Evolutionary conservation across 768 basidiomycete genomes (phyloP).

Genomic region (Mycena amicta): DNA sequence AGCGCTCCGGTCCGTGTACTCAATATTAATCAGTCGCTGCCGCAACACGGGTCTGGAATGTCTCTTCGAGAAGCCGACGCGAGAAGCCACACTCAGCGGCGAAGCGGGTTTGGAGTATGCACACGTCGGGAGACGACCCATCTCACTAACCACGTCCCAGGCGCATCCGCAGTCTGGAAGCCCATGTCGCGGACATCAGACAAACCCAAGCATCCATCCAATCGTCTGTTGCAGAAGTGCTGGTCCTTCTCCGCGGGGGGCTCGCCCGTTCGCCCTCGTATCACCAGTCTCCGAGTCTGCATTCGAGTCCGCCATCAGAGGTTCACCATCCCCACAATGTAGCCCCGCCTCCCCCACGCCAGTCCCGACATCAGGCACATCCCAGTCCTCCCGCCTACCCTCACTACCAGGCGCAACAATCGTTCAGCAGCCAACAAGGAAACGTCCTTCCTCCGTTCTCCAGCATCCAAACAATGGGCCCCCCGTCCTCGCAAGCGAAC

Average conservation of each 20-base stretch:
- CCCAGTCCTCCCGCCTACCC: slow-evolving; percentile 42
- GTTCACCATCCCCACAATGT: slow-evolving; percentile 43
- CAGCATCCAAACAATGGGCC: slow-evolving; percentile 61
- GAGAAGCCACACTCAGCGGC: slow-evolving; percentile 83
- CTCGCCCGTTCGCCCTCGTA: slow-evolving; percentile 70
- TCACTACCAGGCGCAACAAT: slow-evolving; percentile 41
- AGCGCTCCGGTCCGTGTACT: not conserved
- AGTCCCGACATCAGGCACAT: slow-evolving; percentile 39
- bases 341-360: slow-evolving; percentile 35
- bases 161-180: slow-evolving; percentile 87
- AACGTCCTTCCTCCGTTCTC: slow-evolving; percentile 74
- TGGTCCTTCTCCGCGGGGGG: slow-evolving; percentile 70
- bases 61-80: slow-evolving; percentile 91
- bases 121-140: slow-evolving; percentile 3
- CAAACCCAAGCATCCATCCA: slow-evolving; percentile 75
- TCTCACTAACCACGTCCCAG: slow-evolving; percentile 41
- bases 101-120: slow-evolving; percentile 89
- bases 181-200: slow-evolving; percentile 83
- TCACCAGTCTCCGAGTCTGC: slow-evolving; percentile 69
- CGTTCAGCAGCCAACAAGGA: slow-evolving; percentile 42
- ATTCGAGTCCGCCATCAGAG: slow-evolving; percentile 50
- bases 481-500: slow-evolving; percentile 48
- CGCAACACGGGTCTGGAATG: slow-evolving; percentile 88
- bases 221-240: slow-evolving; percentile 77
- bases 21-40: slow-evolving; percentile 53